A percentile compares a stretch with the other conserved stretches of the same genome.
Conservation (phyloP, 2,329 filamentous ascomycete species). For the Diaporthe sp. region DNA sequence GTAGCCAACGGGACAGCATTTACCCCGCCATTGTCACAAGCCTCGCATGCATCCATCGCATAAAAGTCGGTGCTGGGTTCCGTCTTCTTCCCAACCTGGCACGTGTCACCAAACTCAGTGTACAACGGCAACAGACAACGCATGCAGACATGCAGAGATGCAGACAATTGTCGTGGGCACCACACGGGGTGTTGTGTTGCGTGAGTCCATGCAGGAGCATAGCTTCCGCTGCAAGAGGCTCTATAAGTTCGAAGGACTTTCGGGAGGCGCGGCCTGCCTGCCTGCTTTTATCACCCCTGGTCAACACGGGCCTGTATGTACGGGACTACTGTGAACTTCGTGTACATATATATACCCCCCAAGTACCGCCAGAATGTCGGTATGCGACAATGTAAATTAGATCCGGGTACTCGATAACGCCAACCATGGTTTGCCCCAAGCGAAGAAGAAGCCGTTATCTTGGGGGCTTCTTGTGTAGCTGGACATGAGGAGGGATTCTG, state of each 20-base stretch:
- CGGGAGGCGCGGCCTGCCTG: not conserved
- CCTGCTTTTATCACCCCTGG: not conserved
- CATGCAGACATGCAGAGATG: too few species aligned
- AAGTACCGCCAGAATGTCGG: not conserved
- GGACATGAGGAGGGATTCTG: not conserved
- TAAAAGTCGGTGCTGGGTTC: not conserved
- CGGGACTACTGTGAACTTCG: not conserved
- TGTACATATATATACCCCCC: not conserved
- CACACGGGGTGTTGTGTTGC: too few species aligned
- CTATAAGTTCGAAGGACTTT: not conserved
- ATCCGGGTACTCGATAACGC: not conserved
- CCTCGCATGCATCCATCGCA: conserved; percentile 10
- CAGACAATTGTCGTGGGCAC: too few species aligned
- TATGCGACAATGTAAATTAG: too few species aligned
- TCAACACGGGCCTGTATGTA: not conserved
- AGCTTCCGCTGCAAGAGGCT: not conserved
- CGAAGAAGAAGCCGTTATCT: not conserved
- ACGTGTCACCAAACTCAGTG: not conserved
- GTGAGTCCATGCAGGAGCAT: not conserved
- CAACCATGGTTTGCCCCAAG: not conserved
- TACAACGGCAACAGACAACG: not conserved
- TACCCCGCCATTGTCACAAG: conserved; percentile 26
- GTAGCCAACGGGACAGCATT: conserved; percentile 9
- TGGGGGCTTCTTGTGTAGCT: conserved; percentile 1
- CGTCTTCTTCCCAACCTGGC: not conserved